phyloP scores from a whole-genome alignment of 2,329 filamentous ascomycete genomes.

The Neodidymelliopsis sp. region DNA sequence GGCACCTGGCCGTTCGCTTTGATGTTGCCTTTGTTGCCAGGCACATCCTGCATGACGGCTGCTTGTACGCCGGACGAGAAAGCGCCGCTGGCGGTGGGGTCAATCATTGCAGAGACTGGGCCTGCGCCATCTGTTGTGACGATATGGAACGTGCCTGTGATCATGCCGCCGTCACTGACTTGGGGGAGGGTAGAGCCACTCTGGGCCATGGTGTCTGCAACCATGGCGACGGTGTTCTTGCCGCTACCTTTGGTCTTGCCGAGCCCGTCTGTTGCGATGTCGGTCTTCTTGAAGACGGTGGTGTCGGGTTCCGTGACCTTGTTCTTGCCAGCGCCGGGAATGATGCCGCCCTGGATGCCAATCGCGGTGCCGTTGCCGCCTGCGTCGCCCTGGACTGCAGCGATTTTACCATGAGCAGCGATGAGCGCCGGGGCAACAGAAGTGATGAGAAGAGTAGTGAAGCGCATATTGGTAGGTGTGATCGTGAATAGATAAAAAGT shows the following conservation, averaged over 20 bases:
- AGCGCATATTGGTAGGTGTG: slow-evolving; percentile 4
- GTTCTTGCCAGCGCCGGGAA: slow-evolving; percentile 54
- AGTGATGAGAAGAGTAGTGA: slow-evolving; percentile 10
- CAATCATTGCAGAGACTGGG: slow-evolving; percentile 68
- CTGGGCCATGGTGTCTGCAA: slow-evolving; percentile 55
- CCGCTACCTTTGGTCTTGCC: slow-evolving; percentile 50
- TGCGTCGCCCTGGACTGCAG: slow-evolving; percentile 38
- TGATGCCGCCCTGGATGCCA: slow-evolving; percentile 52
- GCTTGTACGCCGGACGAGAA: slow-evolving; percentile 24
- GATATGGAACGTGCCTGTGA: slow-evolving; percentile 68
- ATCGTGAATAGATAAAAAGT: not conserved
- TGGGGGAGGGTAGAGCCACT: slow-evolving; percentile 64
- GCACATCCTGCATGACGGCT: slow-evolving; percentile 22
- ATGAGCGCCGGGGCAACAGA: slow-evolving; percentile 14
- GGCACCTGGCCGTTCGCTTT: slow-evolving; percentile 20
- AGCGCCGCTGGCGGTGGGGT: slow-evolving; percentile 62
- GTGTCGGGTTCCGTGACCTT: slow-evolving; percentile 55
- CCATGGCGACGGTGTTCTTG: slow-evolving; percentile 46
- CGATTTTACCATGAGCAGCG: slow-evolving; percentile 24
- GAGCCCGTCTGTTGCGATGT: slow-evolving; percentile 49
- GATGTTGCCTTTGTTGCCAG: slow-evolving; percentile 30
- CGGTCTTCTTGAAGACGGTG: slow-evolving; percentile 52
- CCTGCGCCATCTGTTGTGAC: slow-evolving; percentile 70
- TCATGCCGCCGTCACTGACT: slow-evolving; percentile 60
- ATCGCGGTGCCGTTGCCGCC: slow-evolving; percentile 56